These are phyloP conservation scores for Pythium scleroteichum DNA, from an alignment of 352 stramenopile species.

Conservation along the genomic window DNA sequence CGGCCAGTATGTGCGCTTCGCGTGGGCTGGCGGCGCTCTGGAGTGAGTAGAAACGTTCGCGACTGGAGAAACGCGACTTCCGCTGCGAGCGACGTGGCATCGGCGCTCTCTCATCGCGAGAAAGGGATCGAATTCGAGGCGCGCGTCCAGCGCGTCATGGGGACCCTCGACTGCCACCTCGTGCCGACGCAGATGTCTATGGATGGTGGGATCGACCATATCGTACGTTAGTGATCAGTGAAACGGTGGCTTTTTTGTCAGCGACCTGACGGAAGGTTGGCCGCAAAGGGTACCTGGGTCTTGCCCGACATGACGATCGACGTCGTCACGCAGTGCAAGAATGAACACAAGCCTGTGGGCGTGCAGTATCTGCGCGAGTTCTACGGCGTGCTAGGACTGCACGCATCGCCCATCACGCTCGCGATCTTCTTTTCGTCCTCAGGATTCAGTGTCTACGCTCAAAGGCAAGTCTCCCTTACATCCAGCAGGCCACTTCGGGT, in stretches of 20 bases:
- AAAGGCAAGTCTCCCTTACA: conserved; percentile 45
- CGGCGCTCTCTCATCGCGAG: conserved; percentile 24
- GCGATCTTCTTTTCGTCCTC: conserved; percentile 71
- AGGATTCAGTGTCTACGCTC: conserved; percentile 80
- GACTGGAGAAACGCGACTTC: not conserved
- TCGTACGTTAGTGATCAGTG: conserved; percentile 17
- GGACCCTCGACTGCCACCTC: conserved; percentile 50
- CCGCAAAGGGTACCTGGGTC: conserved; percentile 52
- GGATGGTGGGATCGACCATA: conserved; percentile 77
- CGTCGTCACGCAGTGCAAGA: conserved; percentile 83
- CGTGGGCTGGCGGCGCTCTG: too few relatives aligned
- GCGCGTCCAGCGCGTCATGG: conserved; percentile 59
- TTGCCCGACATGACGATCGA: conserved; percentile 63
- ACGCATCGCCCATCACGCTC: conserved; percentile 38
- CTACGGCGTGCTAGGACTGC: conserved; percentile 62
- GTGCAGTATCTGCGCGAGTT: conserved; percentile 75
- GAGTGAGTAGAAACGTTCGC: too few relatives aligned
- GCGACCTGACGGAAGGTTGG: too few relatives aligned
- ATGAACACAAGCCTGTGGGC: conserved; percentile 66
- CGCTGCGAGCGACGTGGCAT: not conserved
- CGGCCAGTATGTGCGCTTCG: conserved; percentile 2
- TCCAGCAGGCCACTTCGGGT: not conserved
- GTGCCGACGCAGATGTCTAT: conserved; percentile 59
- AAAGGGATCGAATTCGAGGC: conserved; percentile 68
- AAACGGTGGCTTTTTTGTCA: too few relatives aligned